These are phyloP conservation scores for Nakaseomyces kungkrabaensis DNA, from an alignment of 1,139 yeast genomes.

Conservation along the genomic window DNA sequence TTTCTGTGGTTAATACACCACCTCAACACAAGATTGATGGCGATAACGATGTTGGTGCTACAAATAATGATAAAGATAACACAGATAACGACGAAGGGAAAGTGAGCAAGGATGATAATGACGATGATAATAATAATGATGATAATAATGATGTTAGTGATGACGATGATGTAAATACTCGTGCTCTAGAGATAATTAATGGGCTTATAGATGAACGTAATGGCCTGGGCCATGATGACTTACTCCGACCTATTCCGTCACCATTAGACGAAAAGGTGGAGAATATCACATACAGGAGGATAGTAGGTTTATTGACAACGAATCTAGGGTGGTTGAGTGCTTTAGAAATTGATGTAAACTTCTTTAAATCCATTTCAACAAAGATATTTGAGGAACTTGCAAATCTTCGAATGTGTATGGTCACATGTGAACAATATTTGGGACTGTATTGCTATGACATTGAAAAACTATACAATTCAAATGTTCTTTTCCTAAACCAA, in stretches of 20 bases:
- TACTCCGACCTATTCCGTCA: constrained; percentile 38
- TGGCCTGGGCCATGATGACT: constrained; percentile 18
- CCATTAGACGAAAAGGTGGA: constrained; percentile 31
- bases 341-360: constrained; percentile 35
- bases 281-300: background rate
- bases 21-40: background rate
- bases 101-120: background rate
- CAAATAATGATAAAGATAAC: background rate
- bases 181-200: background rate
- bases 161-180: background rate
- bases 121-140: background rate
- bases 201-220: constrained; percentile 6
- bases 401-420: constrained; percentile 41
- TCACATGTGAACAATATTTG: constrained; percentile 50
- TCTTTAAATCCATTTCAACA: constrained; percentile 27
- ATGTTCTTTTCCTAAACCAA: constrained; percentile 39
- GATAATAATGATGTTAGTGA: background rate
- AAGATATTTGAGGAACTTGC: constrained; percentile 25
- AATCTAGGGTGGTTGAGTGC: constrained; percentile 47
- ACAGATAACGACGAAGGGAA: background rate
- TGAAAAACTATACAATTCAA: constrained; percentile 43
- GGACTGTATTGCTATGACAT: constrained; percentile 41
- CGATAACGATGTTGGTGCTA: no score
- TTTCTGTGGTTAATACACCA: constrained; percentile 27
- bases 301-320: constrained; percentile 31